Conservation (phyloP, 805 yeast species). For the Lachancea thermotolerans region DNA sequence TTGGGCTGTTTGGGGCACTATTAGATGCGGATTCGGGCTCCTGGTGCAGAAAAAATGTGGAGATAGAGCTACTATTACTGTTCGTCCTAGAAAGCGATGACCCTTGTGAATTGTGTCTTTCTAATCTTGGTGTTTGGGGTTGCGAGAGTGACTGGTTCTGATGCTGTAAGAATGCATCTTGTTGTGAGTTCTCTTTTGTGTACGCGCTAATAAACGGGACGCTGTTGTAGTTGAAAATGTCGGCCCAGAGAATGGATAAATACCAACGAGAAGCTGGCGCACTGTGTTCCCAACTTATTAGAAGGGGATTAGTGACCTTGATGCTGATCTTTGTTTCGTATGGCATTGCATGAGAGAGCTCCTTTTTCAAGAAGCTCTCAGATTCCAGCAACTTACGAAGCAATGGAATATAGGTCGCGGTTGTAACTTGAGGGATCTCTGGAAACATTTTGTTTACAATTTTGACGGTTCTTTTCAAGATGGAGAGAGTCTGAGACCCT, state of each 20-base stretch:
- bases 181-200: conserved; percentile 1
- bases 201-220: conserved; percentile 5
- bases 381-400: conserved; percentile 16
- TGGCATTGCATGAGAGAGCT: conserved; percentile 7
- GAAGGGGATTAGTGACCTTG: conserved; percentile 8
- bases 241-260: conserved; percentile 24
- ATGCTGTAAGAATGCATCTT: conserved; percentile 1
- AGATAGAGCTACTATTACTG: conserved; percentile 17
- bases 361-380: conserved; percentile 8
- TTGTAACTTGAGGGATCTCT: conserved; percentile 18
- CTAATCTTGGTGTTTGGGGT: conserved; percentile 21
- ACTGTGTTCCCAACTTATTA: conserved; percentile 11
- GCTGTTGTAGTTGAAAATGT: conserved; percentile 18
- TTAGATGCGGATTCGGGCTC: conserved; percentile 43
- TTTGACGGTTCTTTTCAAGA: conserved; percentile 17
- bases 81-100: conserved; percentile 25
- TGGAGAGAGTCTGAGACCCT: conserved; percentile 18
- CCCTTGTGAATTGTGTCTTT: conserved; percentile 26
- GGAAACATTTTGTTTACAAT: conserved; percentile 22
- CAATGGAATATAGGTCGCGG: conserved; percentile 18
- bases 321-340: conserved; percentile 8
- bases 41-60: conserved; percentile 16
- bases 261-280: conserved; percentile 19
- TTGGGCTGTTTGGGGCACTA: conserved; percentile 55
- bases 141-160: conserved; percentile 6